A percentile compares a stretch with the other conserved stretches of the same genome.
phyloP scores from a whole-genome alignment of 306 rosid genomes.

The Vicia faba region DNA sequence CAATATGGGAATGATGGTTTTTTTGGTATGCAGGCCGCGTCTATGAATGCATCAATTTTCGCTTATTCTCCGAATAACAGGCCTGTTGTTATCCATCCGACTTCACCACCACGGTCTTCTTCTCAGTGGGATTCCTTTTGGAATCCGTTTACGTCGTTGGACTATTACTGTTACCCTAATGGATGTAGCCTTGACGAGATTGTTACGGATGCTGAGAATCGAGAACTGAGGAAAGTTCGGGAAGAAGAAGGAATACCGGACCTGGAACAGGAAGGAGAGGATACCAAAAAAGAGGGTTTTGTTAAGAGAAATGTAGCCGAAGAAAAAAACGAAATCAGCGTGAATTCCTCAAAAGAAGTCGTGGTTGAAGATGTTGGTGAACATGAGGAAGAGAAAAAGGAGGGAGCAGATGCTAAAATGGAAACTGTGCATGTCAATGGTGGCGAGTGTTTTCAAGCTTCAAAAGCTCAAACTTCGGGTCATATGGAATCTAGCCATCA shows the following conservation, averaged over 20 bases:
- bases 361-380: conserved; percentile 66
- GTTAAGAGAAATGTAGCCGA: conserved; percentile 45
- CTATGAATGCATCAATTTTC: conserved; percentile 61
- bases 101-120: conserved; percentile 56
- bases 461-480: conserved; percentile 57
- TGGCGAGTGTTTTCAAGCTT: conserved; percentile 47
- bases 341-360: conserved; percentile 54
- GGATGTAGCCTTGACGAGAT: conserved; percentile 49
- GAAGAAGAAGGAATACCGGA: conserved; percentile 95
- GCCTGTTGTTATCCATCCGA: conserved; percentile 61
- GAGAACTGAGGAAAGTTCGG: conserved; percentile 72
- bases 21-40: conserved; percentile 62
- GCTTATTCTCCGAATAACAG: conserved; percentile 66
- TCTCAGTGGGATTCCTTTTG: conserved; percentile 95
- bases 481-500: conserved; percentile 50
- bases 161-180: conserved; percentile 74
- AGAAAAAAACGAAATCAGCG: conserved; percentile 48
- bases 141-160: conserved; percentile 88
- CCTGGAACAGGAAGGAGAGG: conserved; percentile 78
- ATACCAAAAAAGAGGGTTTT: conserved; percentile 57
- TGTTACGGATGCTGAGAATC: conserved; percentile 61
- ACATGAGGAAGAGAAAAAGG: conserved; percentile 43
- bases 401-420: conserved; percentile 40
- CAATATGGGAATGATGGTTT: conserved; percentile 65
- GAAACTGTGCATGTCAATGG: conserved; percentile 42